Percentiles rank a stretch among this genome's conserved stretches.
These are phyloP conservation scores for Sphaerobolus stellatus DNA, from an alignment of 1,284 basidiomycete genomes.

Conservation along the genomic window DNA sequence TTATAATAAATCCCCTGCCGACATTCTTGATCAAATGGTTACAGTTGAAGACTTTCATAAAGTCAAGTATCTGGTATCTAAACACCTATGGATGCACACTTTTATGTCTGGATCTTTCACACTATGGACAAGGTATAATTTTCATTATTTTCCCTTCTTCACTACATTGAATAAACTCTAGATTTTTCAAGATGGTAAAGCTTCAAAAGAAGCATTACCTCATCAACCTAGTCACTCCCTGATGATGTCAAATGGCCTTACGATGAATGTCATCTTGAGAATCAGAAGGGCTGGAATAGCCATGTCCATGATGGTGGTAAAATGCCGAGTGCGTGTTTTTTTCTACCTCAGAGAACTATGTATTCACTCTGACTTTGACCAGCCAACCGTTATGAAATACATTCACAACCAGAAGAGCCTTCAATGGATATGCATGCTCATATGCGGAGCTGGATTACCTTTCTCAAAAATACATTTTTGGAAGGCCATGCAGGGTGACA, in stretches of 20 bases:
- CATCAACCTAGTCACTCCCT: slow-evolving; percentile 7
- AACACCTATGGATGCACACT: slow-evolving; percentile 1
- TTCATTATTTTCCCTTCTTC: not conserved
- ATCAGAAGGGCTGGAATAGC: slow-evolving; percentile 9
- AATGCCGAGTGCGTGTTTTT: not conserved
- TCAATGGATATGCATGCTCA: slow-evolving; percentile 29
- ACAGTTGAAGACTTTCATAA: not conserved
- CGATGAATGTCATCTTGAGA: not conserved
- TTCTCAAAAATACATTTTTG: slow-evolving; percentile 21
- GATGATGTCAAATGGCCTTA: not conserved
- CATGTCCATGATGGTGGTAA: slow-evolving; percentile 1
- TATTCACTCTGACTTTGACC: no score
- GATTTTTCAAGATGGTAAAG: slow-evolving; percentile 29
- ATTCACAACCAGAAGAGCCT: slow-evolving; percentile 24
- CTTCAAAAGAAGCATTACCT: slow-evolving; percentile 23
- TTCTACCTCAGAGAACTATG: no score
- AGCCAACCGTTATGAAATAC: slow-evolving; percentile 32
- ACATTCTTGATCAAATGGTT: not conserved
- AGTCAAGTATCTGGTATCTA: not conserved
- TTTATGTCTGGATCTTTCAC: slow-evolving; percentile 2
- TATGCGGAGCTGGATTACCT: slow-evolving; percentile 26
- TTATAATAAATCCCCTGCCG: not conserved
- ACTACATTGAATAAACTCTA: slow-evolving; percentile 10
- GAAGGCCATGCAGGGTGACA: slow-evolving; percentile 21
- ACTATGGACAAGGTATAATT: slow-evolving; percentile 8